Evolutionary conservation across 305 asterid genomes (phyloP).

Genomic region (Rubia tinctorum): DNA sequence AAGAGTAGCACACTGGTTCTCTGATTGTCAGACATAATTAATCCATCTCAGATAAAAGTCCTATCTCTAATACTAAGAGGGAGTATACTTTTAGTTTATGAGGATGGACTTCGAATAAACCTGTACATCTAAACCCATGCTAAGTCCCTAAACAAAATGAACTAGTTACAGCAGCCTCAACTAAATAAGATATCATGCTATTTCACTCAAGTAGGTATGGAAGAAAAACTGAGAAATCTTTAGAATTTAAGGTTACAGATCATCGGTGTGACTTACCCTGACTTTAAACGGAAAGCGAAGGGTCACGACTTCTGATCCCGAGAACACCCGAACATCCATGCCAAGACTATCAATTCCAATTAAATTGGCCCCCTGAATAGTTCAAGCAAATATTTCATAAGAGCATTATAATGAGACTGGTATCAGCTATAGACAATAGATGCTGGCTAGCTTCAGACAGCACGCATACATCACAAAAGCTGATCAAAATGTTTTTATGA

Average conservation of each 20-base stretch:
- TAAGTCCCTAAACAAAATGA: not conserved
- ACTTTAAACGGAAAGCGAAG: slow-evolving; percentile 77
- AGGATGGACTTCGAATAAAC: not conserved
- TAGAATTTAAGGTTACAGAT: not conserved
- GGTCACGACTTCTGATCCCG: slow-evolving; percentile 65
- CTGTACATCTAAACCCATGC: not conserved
- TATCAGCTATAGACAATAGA: not conserved
- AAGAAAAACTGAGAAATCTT: not conserved
- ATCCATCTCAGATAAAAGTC: no score
- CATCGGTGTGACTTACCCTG: slow-evolving; percentile 41
- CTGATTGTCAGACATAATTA: no score
- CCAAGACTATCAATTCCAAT: slow-evolving; percentile 87
- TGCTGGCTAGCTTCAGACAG: no score
- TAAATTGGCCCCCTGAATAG: slow-evolving; percentile 51
- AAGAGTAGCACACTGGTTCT: no score
- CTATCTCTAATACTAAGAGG: not conserved
- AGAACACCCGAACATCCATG: slow-evolving; percentile 67
- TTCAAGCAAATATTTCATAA: not conserved
- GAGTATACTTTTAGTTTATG: not conserved
- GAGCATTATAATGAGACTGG: slow-evolving; percentile 6
- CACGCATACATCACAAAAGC: not conserved
- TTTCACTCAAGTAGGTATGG: not conserved
- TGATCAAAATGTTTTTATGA: not conserved
- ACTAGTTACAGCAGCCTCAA: not conserved
- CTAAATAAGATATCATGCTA: not conserved